Evolutionary conservation across 108 stramenopile species (phyloP).

Genomic region (Epithemia pelagica): DNA sequence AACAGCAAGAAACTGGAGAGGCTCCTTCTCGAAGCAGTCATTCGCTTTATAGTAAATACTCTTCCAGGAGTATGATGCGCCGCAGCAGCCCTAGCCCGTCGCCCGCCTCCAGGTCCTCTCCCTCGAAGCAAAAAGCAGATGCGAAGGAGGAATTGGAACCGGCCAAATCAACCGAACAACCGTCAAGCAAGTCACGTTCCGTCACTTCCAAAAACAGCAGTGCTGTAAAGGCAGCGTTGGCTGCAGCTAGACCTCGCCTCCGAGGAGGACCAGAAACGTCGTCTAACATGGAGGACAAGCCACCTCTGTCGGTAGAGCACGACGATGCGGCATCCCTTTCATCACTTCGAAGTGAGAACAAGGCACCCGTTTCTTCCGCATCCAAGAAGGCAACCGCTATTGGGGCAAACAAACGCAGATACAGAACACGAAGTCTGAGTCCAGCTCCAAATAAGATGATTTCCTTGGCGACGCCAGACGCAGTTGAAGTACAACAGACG

Average conservation of each 20-base stretch:
- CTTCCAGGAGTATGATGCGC: neutral
- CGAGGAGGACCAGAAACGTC: neutral
- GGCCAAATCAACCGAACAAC: neutral
- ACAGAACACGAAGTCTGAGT: neutral
- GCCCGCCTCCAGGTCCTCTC: too few species aligned
- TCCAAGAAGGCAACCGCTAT: too few species aligned
- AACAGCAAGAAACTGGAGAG: neutral
- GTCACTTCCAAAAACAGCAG: neutral
- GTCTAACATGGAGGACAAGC: neutral
- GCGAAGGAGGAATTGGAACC: neutral
- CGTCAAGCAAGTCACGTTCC: neutral
- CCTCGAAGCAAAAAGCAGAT: too few species aligned
- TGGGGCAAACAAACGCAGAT: neutral
- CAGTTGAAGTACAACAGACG: too few species aligned
- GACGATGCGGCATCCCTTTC: neutral
- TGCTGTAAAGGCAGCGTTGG: neutral
- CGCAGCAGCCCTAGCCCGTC: neutral
- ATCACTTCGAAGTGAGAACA: too few species aligned
- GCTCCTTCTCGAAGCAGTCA: neutral
- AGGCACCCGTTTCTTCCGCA: too few species aligned
- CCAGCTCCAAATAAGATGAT: too few species aligned
- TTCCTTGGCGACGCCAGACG: too few species aligned
- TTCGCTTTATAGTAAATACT: neutral
- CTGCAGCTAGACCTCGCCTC: neutral
- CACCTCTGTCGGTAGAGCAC: neutral